Evolutionary conservation across 148 eudicot species (phyloP).

Genomic region (Spergularia marina): DNA sequence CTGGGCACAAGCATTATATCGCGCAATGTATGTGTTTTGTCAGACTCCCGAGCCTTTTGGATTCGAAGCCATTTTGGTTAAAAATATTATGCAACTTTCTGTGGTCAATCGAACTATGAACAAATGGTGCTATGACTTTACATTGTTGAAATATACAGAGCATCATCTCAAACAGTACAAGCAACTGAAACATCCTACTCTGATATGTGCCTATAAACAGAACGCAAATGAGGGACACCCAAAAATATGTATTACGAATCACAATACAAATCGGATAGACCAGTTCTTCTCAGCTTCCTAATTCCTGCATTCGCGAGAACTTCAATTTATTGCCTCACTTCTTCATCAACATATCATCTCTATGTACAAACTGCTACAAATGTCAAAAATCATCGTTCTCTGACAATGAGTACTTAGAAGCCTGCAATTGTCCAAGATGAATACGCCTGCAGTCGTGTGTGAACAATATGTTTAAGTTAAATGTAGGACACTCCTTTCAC

Average conservation of each 20-base stretch:
- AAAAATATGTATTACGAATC: background rate
- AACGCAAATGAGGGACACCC: background rate
- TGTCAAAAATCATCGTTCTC: background rate
- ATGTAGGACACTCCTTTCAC: too few species aligned
- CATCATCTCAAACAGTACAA: conserved; percentile 2
- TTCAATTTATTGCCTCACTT: background rate
- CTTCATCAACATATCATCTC: background rate
- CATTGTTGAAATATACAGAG: conserved; percentile 27
- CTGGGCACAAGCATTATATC: too few species aligned
- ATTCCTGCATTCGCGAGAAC: background rate
- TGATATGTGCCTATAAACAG: conserved; percentile 13
- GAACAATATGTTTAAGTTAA: background rate
- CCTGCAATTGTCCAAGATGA: background rate
- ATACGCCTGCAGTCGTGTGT: conserved; percentile 12
- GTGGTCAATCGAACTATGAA: background rate
- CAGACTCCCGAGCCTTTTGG: too few species aligned
- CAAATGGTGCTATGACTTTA: background rate
- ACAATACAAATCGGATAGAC: conserved; percentile 9
- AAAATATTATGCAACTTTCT: background rate
- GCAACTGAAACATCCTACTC: conserved; percentile 5
- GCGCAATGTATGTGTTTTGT: too few species aligned
- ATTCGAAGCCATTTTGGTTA: too few species aligned
- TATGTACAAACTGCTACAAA: conserved; percentile 22
- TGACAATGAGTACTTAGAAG: background rate
- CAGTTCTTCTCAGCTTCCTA: background rate